Conservation (phyloP, 805 yeast species). For the Ogataea nonfermentans region DNA sequence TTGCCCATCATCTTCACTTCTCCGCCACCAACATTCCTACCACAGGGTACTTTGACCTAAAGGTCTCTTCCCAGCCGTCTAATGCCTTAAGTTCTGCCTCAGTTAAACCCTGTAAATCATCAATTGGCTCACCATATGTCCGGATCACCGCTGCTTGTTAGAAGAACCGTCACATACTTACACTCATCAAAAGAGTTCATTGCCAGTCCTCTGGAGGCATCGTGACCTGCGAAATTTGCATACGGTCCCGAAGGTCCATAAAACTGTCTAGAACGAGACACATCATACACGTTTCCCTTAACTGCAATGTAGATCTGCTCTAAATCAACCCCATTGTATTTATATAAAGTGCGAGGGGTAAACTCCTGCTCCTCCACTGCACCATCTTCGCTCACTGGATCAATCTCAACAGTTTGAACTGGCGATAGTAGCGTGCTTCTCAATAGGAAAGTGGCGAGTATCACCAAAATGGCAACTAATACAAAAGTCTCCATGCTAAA, state of each 20-base stretch:
- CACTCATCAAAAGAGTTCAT: slow-evolving; percentile 76
- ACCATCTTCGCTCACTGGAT: slow-evolving; percentile 21
- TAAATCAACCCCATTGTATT: slow-evolving; percentile 78
- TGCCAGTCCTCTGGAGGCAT: slow-evolving; percentile 92
- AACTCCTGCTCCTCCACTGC: slow-evolving; percentile 43
- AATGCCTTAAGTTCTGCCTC: slow-evolving; percentile 63
- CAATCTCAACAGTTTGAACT: slow-evolving; percentile 26
- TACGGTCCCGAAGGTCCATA: slow-evolving; percentile 98
- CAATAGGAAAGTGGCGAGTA: slow-evolving; percentile 22
- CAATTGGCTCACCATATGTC: slow-evolving; percentile 75
- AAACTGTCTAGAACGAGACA: slow-evolving; percentile 71
- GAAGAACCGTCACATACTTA: slow-evolving; percentile 14
- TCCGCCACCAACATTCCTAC: slow-evolving; percentile 69
- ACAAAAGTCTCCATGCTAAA: slow-evolving; percentile 28
- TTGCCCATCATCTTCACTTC: slow-evolving; percentile 8
- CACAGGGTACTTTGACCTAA: slow-evolving; percentile 73
- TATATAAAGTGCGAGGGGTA: slow-evolving; percentile 71
- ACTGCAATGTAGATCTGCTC: slow-evolving; percentile 82
- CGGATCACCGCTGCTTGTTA: slow-evolving; percentile 47
- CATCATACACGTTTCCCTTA: slow-evolving; percentile 84
- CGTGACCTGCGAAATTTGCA: slow-evolving; percentile 92
- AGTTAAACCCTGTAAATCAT: slow-evolving; percentile 59
- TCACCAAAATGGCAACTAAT: slow-evolving; percentile 23
- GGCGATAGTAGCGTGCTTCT: slow-evolving; percentile 25
- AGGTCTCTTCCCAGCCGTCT: slow-evolving; percentile 83